Evolutionary conservation across 2,329 filamentous ascomycete genomes (phyloP).

Genomic region (Colletotrichum somersetense): DNA sequence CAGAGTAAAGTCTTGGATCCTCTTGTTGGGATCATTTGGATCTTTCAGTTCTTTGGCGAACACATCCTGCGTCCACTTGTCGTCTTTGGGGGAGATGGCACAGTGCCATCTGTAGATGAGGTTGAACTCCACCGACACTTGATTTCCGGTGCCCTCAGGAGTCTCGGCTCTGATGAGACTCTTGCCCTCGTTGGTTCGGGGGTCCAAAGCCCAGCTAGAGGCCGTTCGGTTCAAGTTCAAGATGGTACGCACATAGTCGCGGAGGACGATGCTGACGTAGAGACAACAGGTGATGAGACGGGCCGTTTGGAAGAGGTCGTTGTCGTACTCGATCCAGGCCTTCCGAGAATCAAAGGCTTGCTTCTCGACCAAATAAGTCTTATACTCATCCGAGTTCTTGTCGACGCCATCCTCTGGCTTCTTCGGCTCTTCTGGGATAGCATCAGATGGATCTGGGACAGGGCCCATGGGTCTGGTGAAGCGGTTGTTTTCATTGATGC

Average conservation of each 20-base stretch:
- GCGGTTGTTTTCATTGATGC: constrained; percentile 57
- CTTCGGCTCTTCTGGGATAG: constrained; percentile 43
- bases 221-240: constrained; percentile 62
- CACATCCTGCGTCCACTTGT: constrained; percentile 47
- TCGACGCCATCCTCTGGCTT: constrained; percentile 40
- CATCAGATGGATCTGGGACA: not conserved
- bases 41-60: constrained; percentile 43
- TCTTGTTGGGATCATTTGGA: constrained; percentile 20
- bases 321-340: constrained; percentile 53
- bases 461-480: constrained; percentile 47
- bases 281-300: constrained; percentile 65
- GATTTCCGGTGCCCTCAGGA: constrained; percentile 50
- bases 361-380: not conserved
- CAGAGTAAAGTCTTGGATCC: constrained; percentile 9
- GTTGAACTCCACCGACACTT: constrained; percentile 53
- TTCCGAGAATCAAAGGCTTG: not conserved
- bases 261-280: constrained; percentile 64
- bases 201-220: constrained; percentile 59
- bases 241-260: constrained; percentile 56
- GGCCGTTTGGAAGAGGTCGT: constrained; percentile 56
- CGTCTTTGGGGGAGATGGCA: constrained; percentile 49
- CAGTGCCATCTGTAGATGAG: constrained; percentile 53
- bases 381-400: not conserved
- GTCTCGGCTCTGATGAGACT: constrained; percentile 49
- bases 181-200: constrained; percentile 53